Conservation (phyloP, 2,329 filamentous ascomycete genomes). For the Neoarthrinium moseri region DNA sequence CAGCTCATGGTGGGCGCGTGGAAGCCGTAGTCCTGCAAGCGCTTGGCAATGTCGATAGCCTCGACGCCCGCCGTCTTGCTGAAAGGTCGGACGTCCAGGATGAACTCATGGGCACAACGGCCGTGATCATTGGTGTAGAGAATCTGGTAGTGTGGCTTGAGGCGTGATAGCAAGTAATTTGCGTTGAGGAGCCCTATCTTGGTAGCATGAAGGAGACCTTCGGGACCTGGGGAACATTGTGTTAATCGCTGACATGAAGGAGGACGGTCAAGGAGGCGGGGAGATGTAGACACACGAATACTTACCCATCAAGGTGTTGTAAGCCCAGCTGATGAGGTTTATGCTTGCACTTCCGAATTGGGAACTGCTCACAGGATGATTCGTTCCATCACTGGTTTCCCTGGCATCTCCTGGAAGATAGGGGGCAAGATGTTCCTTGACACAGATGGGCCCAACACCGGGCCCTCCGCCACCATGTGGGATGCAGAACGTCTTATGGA, state of each 20-base stretch:
- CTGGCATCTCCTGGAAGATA: conserved; percentile 71
- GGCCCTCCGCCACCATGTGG: conserved; percentile 93
- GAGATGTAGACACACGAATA: conserved; percentile 5
- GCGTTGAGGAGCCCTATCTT: conserved; percentile 93
- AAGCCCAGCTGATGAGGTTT: conserved; percentile 90
- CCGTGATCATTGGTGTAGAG: conserved; percentile 89
- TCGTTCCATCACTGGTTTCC: conserved; percentile 24
- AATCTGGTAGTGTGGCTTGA: conserved; percentile 83
- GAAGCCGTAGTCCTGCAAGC: conserved; percentile 95
- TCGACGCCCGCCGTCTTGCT: conserved; percentile 81
- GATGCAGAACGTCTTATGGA: conserved; percentile 99
- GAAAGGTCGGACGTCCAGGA: conserved; percentile 84
- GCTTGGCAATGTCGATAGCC: conserved; percentile 93
- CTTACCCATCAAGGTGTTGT: conserved; percentile 89
- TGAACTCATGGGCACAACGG: conserved; percentile 96
- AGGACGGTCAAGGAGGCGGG: neutral
- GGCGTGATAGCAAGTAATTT: conserved; percentile 90
- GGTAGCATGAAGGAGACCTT: conserved; percentile 83
- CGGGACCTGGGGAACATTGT: conserved; percentile 40
- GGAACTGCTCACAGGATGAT: conserved; percentile 78
- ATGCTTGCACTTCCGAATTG: conserved; percentile 88
- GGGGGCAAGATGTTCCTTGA: conserved; percentile 74
- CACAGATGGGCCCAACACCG: conserved; percentile 90
- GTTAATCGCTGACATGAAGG: neutral
- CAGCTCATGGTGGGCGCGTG: conserved; percentile 97